phyloP scores from a whole-genome alignment of 306 rosid species.

The Biancaea sappan region DNA sequence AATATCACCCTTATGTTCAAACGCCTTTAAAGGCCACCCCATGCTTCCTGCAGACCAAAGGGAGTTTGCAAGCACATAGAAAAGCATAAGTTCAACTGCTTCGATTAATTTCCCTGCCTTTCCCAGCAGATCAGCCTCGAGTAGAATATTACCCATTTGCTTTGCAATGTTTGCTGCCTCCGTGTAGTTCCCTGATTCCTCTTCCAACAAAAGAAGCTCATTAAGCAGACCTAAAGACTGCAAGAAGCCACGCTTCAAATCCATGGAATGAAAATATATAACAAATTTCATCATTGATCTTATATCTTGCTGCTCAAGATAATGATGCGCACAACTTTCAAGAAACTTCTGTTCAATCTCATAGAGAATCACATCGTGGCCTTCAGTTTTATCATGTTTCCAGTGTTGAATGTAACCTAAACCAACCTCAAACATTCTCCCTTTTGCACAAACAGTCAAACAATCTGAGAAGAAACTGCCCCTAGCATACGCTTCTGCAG shows the following conservation, averaged over 20 bases:
- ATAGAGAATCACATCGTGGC: constrained; percentile 10
- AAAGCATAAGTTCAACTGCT: constrained; percentile 40
- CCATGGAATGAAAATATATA: constrained; percentile 47
- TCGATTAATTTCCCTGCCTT: constrained; percentile 52
- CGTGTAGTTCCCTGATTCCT: constrained; percentile 55
- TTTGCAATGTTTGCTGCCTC: constrained; percentile 53
- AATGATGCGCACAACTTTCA: constrained; percentile 54
- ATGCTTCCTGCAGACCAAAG: constrained; percentile 53
- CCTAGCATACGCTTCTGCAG: constrained; percentile 55
- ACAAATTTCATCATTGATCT: constrained; percentile 60
- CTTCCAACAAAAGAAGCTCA: constrained; percentile 55
- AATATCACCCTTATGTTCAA: constrained; percentile 43
- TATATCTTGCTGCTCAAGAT: constrained; percentile 37
- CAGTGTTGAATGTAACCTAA: constrained; percentile 45
- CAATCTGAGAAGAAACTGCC: constrained; percentile 52
- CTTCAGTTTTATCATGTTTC: constrained; percentile 43
- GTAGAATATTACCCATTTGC: constrained; percentile 43
- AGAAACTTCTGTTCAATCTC: constrained; percentile 49
- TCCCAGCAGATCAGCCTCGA: constrained; percentile 41
- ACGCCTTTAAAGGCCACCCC: constrained; percentile 63
- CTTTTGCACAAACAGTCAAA: constrained; percentile 46
- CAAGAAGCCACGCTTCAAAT: constrained; percentile 47
- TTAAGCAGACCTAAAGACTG: constrained; percentile 37
- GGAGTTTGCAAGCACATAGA: constrained; percentile 46
- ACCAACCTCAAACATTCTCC: constrained; percentile 51